Evolutionary conservation across 306 rosid genomes (phyloP).

Genomic region (Cucumis cinereus): DNA sequence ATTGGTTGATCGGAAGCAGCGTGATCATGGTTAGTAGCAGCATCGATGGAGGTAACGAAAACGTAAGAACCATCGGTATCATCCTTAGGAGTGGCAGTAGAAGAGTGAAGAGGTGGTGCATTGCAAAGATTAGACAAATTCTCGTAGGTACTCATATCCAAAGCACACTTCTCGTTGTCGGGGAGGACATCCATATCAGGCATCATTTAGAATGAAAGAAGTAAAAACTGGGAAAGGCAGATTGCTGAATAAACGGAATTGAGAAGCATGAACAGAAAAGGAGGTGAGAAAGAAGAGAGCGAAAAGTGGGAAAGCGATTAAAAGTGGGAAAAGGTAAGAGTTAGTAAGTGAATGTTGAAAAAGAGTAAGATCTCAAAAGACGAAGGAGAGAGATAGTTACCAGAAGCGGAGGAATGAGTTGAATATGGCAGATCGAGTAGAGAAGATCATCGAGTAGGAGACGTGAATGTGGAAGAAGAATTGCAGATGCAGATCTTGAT

Average conservation of each 20-base stretch:
- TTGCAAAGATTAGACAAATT: conserved; percentile 19
- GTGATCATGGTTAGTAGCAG: conserved; percentile 10
- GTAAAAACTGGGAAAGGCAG: neutral
- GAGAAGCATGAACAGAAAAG: neutral
- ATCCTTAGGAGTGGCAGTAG: conserved; percentile 16
- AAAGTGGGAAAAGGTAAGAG: neutral
- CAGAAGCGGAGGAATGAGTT: neutral
- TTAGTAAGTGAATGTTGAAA: neutral
- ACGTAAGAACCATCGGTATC: conserved; percentile 25
- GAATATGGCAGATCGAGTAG: neutral
- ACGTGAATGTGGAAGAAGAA: neutral
- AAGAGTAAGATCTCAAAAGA: conserved; percentile 1
- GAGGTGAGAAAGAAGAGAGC: neutral
- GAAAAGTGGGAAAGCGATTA: neutral
- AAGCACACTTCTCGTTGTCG: conserved; percentile 19
- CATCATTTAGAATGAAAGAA: conserved; percentile 25
- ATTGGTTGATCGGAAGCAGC: conserved; percentile 20
- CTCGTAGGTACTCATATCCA: conserved; percentile 10
- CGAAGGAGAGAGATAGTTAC: neutral
- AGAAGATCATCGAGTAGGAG: neutral
- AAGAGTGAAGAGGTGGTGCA: neutral
- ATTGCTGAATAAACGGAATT: neutral
- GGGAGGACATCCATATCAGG: conserved; percentile 35
- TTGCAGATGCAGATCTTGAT: conserved; percentile 1
- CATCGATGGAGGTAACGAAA: conserved; percentile 21